Conservation (phyloP, 495 filamentous ascomycete genomes). For the Tuber borchii region DNA sequence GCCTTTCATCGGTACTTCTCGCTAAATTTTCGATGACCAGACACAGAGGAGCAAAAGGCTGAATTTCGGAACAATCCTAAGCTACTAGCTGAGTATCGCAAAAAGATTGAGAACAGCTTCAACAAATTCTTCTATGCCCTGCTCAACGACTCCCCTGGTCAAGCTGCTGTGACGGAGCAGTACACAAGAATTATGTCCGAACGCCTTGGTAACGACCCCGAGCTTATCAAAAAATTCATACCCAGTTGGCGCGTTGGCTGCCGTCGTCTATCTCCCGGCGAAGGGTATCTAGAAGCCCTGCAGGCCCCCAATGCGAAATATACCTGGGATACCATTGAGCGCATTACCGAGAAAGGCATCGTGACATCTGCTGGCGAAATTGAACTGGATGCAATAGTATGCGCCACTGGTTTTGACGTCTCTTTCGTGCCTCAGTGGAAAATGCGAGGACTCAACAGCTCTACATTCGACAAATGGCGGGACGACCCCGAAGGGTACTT, state of each 20-base stretch:
- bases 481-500: constrained; percentile 44
- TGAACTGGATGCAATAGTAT: constrained; percentile 49
- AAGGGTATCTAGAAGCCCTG: constrained; percentile 50
- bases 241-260: constrained; percentile 49
- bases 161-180: constrained; percentile 41
- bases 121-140: constrained; percentile 48
- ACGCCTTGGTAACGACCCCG: constrained; percentile 41
- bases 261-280: constrained; percentile 50
- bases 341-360: constrained; percentile 49
- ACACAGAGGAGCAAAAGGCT: constrained; percentile 48
- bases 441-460: constrained; percentile 44
- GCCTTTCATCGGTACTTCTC: constrained; percentile 46
- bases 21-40: constrained; percentile 45
- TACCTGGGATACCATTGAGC: constrained; percentile 45
- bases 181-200: constrained; percentile 47
- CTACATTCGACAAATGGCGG: constrained; percentile 44
- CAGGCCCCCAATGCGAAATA: constrained; percentile 48
- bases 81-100: constrained; percentile 46
- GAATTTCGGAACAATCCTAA: constrained; percentile 47
- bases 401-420: constrained; percentile 51
- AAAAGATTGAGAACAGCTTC: constrained; percentile 49
- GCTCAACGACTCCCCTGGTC: constrained; percentile 44
- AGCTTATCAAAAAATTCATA: constrained; percentile 49
- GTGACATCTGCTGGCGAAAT: constrained; percentile 49
- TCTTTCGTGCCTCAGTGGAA: constrained; percentile 45